phyloP scores from a whole-genome alignment of 2,329 filamentous ascomycete genomes.

The Ophioceras dolichostomum region DNA sequence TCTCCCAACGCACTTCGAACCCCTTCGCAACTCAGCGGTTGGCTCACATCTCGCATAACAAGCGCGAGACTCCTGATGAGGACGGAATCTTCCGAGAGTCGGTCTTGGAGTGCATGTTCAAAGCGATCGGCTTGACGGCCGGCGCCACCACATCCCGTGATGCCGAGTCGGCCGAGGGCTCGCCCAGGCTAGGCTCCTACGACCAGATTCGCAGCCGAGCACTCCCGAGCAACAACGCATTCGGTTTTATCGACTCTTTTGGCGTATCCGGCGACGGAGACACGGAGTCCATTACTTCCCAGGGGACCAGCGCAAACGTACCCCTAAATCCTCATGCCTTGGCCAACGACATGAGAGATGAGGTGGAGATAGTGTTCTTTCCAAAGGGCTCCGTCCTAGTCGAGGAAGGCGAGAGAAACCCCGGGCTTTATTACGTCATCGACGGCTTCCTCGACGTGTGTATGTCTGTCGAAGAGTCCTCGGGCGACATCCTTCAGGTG shows the following conservation, averaged over 20 bases:
- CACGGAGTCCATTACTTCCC: conserved; percentile 71
- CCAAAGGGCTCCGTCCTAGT: conserved; percentile 89
- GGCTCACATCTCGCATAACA: conserved; percentile 42
- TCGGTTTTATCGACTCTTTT: conserved; percentile 81
- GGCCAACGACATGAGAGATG: conserved; percentile 72
- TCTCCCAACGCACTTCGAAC: conserved; percentile 38
- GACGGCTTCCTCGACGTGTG: conserved; percentile 95
- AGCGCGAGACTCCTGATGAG: conserved; percentile 75
- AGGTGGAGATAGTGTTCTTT: conserved; percentile 95
- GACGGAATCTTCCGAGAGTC: conserved; percentile 81
- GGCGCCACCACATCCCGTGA: conserved; percentile 53
- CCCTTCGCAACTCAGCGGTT: conserved; percentile 42
- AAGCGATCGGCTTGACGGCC: conserved; percentile 72
- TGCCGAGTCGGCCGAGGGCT: conserved; percentile 67
- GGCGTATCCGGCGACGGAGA: conserved; percentile 71
- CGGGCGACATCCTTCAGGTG: conserved; percentile 25
- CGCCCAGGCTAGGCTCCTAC: conserved; percentile 71
- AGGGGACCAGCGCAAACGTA: conserved; percentile 40
- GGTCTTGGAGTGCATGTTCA: conserved; percentile 91
- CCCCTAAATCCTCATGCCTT: conserved; percentile 53
- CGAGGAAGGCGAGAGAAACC: conserved; percentile 93
- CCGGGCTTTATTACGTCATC: conserved; percentile 92
- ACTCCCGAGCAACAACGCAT: conserved; percentile 68
- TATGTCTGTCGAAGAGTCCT: conserved; percentile 55
- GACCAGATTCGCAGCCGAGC: conserved; percentile 73